Conservation (phyloP, 352 stramenopile species). For the Blastocystis sp. region DNA sequence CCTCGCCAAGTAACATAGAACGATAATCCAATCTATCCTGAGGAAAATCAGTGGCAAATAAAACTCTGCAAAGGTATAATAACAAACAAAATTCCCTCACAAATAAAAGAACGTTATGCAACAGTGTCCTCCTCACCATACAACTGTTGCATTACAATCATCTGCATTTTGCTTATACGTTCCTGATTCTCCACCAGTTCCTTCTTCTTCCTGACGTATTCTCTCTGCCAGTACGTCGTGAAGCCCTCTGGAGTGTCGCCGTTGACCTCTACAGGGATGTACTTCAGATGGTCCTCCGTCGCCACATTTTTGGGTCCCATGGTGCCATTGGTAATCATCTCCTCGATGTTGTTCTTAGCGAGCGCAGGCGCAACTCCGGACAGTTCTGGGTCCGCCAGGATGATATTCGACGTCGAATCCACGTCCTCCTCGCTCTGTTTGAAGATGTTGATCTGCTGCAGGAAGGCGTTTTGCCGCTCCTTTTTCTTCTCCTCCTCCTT, state of each 20-base stretch:
- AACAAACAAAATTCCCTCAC: no score
- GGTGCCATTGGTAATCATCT: not conserved
- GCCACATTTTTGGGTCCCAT: not conserved
- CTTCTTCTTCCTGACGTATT: slow-evolving; percentile 10
- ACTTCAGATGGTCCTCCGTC: not conserved
- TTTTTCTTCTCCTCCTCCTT: not conserved
- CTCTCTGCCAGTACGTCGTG: slow-evolving; percentile 17
- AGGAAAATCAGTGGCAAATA: no score
- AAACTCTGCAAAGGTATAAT: no score
- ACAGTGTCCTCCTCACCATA: no score
- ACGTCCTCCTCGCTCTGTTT: not conserved
- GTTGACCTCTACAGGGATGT: slow-evolving; percentile 26
- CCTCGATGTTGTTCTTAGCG: slow-evolving; percentile 29
- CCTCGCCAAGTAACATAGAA: no score
- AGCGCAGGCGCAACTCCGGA: not conserved
- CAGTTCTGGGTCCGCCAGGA: not conserved
- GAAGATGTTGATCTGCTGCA: slow-evolving; percentile 51
- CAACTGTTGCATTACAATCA: not conserved
- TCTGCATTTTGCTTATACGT: slow-evolving; percentile 19
- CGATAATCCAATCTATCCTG: no score
- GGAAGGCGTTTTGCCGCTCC: not conserved
- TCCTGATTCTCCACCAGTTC: not conserved
- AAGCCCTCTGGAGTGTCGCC: slow-evolving; percentile 15
- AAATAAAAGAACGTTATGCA: no score
- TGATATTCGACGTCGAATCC: not conserved